A percentile compares a stretch with the other conserved stretches of the same genome.
Evolutionary conservation across 805 yeast genomes (phyloP).

Genomic region (Yarrowia deformans): DNA sequence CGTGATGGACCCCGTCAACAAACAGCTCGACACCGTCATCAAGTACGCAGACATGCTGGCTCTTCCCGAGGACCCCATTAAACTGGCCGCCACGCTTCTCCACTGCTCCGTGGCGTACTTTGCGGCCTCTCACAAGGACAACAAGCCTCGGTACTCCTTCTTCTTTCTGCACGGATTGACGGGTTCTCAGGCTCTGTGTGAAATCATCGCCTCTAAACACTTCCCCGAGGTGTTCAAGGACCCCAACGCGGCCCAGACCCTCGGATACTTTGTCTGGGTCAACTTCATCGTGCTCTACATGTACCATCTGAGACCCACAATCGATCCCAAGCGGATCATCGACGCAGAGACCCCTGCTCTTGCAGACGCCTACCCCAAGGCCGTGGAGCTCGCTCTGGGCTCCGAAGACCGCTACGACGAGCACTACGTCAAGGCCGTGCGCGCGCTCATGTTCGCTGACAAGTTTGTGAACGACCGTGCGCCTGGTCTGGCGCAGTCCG

Average conservation of each 20-base stretch:
- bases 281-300: slow-evolving; percentile 42
- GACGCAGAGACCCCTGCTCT: slow-evolving; percentile 34
- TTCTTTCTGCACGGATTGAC: slow-evolving; percentile 48
- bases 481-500: slow-evolving; percentile 18
- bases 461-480: slow-evolving; percentile 39
- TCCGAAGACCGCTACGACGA: slow-evolving; percentile 42
- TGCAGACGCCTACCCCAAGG: slow-evolving; percentile 41
- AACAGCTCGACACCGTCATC: slow-evolving; percentile 40
- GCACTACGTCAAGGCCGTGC: slow-evolving; percentile 44
- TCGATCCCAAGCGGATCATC: slow-evolving; percentile 40
- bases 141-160: slow-evolving; percentile 46
- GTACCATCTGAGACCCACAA: slow-evolving; percentile 42
- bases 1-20: slow-evolving; percentile 29
- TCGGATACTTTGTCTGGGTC: slow-evolving; percentile 42
- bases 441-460: slow-evolving; percentile 44
- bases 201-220: slow-evolving; percentile 41
- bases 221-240: slow-evolving; percentile 40
- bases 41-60: slow-evolving; percentile 42
- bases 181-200: slow-evolving; percentile 46
- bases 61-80: slow-evolving; percentile 42
- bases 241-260: slow-evolving; percentile 26
- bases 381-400: slow-evolving; percentile 42
- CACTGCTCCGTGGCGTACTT: slow-evolving; percentile 44
- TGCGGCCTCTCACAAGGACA: slow-evolving; percentile 44
- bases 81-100: slow-evolving; percentile 42